phyloP scores from a whole-genome alignment of 805 yeast genomes.

The Priceomyces haplophilus region DNA sequence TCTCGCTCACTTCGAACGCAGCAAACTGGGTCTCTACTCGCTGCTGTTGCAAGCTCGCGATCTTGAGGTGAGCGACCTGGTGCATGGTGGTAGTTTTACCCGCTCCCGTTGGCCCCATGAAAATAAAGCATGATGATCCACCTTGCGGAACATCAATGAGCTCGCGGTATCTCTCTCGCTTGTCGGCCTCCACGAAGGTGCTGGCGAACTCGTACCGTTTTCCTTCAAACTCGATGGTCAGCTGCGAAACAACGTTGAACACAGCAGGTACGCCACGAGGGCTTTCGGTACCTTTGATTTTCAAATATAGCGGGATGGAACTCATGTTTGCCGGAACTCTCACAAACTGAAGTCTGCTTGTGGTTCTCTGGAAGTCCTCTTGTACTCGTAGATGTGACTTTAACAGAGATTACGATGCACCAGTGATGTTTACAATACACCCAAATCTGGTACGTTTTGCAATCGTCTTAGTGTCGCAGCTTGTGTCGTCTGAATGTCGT shows the following conservation, averaged over 20 bases:
- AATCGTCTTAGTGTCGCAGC: neutral
- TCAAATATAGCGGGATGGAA: constrained; percentile 24
- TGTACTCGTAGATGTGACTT: neutral
- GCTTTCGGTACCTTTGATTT: constrained; percentile 17
- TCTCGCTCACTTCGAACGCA: constrained; percentile 29
- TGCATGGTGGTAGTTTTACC: constrained; percentile 31
- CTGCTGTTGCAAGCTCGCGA: constrained; percentile 6
- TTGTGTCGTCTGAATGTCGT: neutral
- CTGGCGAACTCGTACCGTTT: constrained; percentile 20
- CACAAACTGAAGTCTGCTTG: neutral
- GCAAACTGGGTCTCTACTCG: constrained; percentile 13
- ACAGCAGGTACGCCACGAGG: constrained; percentile 5
- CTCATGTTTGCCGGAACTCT: constrained; percentile 2
- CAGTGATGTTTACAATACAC: constrained; percentile 2
- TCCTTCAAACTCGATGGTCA: constrained; percentile 18
- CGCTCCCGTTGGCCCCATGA: constrained; percentile 30
- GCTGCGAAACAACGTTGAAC: constrained; percentile 10
- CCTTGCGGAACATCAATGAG: constrained; percentile 8
- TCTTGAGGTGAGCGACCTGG: constrained; percentile 15
- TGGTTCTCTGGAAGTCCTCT: neutral
- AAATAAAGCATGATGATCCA: constrained; percentile 7
- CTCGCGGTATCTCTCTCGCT: constrained; percentile 8
- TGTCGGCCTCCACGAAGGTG: constrained; percentile 10
- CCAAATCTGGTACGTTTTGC: constrained; percentile 5
- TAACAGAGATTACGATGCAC: neutral